Conservation (phyloP, 805 yeast genomes). For the Dipodascopsis tothii region DNA sequence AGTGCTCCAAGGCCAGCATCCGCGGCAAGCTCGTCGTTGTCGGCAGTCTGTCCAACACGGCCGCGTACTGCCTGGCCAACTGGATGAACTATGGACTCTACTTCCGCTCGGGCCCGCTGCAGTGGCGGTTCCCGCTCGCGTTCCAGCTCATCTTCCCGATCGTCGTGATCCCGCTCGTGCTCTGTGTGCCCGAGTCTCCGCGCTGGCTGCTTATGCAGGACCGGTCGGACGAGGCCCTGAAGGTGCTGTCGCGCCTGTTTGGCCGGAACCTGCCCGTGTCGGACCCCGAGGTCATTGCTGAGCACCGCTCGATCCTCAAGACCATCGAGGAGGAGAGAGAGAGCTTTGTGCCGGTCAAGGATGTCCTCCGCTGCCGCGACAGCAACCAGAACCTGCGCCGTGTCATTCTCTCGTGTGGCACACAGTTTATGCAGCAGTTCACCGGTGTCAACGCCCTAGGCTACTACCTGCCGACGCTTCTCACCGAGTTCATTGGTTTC, state of each 20-base stretch:
- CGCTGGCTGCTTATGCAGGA: slow-evolving; percentile 57
- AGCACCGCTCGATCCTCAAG: neutral
- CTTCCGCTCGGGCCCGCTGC: slow-evolving; percentile 34
- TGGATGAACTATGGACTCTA: slow-evolving; percentile 63
- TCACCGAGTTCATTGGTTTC: neutral
- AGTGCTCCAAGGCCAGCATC: slow-evolving; percentile 68
- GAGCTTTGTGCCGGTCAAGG: neutral
- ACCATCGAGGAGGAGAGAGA: neutral
- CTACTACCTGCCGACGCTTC: slow-evolving; percentile 16
- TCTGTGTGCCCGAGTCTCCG: slow-evolving; percentile 69
- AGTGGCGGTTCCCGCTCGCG: slow-evolving; percentile 67
- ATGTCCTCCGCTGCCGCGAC: neutral
- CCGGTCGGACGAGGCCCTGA: slow-evolving; percentile 45
- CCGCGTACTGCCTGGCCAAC: slow-evolving; percentile 64
- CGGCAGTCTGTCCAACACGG: slow-evolving; percentile 61
- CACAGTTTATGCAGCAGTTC: slow-evolving; percentile 11
- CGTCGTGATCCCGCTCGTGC: slow-evolving; percentile 43
- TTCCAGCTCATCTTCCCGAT: slow-evolving; percentile 54
- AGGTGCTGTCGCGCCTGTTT: slow-evolving; percentile 4
- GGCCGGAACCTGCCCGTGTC: slow-evolving; percentile 11
- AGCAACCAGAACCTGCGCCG: slow-evolving; percentile 5
- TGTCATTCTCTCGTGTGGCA: slow-evolving; percentile 7
- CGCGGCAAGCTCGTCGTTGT: slow-evolving; percentile 65
- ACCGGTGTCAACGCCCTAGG: slow-evolving; percentile 28
- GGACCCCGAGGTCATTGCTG: neutral